Conservation (phyloP, 768 basidiomycete species). For the Lactarius trivialis region DNA sequence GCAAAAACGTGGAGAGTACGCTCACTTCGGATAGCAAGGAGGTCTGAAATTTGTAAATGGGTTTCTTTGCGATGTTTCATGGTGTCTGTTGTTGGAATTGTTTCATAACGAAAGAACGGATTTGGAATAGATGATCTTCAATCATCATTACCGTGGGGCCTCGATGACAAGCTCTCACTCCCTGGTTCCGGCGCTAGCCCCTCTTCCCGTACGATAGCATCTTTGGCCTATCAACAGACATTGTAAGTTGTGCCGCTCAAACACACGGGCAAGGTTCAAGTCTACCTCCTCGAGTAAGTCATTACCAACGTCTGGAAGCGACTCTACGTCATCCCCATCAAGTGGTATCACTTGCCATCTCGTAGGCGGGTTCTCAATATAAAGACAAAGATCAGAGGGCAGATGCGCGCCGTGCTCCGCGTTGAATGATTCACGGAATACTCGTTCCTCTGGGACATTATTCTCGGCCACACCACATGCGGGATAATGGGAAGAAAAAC, state of each 20-base stretch:
- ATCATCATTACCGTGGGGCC: background rate
- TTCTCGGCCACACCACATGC: background rate
- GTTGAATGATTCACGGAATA: slow-evolving; percentile 61
- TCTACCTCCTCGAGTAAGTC: slow-evolving; percentile 54
- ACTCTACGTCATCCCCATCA: slow-evolving; percentile 48
- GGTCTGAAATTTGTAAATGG: background rate
- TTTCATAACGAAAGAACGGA: background rate
- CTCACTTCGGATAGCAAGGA: background rate
- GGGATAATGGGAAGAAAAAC: slow-evolving; percentile 9
- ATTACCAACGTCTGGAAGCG: slow-evolving; percentile 52
- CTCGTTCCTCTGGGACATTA: slow-evolving; percentile 54
- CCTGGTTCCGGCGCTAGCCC: slow-evolving; percentile 10
- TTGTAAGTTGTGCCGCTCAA: background rate
- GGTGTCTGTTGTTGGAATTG: background rate
- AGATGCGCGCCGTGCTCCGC: slow-evolving; percentile 65
- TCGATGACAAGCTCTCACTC: slow-evolving; percentile 17
- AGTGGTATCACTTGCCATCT: slow-evolving; percentile 61
- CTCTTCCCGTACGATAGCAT: slow-evolving; percentile 22
- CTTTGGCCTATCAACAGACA: slow-evolving; percentile 29
- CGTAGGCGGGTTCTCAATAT: slow-evolving; percentile 67
- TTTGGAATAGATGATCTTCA: background rate
- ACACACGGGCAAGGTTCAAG: background rate
- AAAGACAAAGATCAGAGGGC: slow-evolving; percentile 75
- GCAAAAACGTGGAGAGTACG: background rate
- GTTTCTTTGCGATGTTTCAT: background rate